phyloP scores from a whole-genome alignment of 2,329 filamentous ascomycete species.

The Phialophora expanda region DNA sequence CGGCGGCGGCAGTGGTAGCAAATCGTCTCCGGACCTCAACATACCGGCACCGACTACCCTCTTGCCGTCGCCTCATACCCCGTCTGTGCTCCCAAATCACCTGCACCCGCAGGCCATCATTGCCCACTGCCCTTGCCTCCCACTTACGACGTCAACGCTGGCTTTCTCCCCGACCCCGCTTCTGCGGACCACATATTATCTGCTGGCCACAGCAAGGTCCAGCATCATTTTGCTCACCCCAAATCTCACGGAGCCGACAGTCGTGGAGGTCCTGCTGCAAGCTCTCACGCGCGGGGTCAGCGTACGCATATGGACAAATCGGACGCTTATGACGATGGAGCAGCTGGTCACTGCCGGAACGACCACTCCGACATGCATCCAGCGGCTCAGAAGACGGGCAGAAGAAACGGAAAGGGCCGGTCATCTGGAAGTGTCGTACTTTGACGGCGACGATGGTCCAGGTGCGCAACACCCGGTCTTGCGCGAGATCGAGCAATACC shows the following conservation, averaged over 20 bases:
- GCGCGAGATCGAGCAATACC: slow-evolving; percentile 9
- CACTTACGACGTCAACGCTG: slow-evolving; percentile 48
- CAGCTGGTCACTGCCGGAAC: slow-evolving; percentile 81
- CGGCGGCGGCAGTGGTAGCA: neutral
- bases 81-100: slow-evolving; percentile 72
- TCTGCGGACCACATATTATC: slow-evolving; percentile 67
- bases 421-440: slow-evolving; percentile 33
- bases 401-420: slow-evolving; percentile 22
- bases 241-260: slow-evolving; percentile 72
- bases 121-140: slow-evolving; percentile 51
- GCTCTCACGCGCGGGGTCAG: slow-evolving; percentile 70
- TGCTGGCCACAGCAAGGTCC: slow-evolving; percentile 63
- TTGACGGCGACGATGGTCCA: slow-evolving; percentile 32
- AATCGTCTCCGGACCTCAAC: neutral
- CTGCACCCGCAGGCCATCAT: slow-evolving; percentile 73
- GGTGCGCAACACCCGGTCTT: neutral
- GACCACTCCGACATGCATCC: slow-evolving; percentile 70
- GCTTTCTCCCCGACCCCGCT: slow-evolving; percentile 65
- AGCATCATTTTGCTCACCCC: slow-evolving; percentile 75
- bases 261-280: slow-evolving; percentile 64
- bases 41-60: slow-evolving; percentile 35
- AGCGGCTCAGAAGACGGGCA: slow-evolving; percentile 39
- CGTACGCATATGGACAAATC: slow-evolving; percentile 70
- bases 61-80: slow-evolving; percentile 52
- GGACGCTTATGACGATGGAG: slow-evolving; percentile 75